Percentiles rank a stretch among this genome's conserved stretches.
Evolutionary conservation across 2,329 filamentous ascomycete genomes (phyloP).

Genomic region (Metarhizium anisopliae): DNA sequence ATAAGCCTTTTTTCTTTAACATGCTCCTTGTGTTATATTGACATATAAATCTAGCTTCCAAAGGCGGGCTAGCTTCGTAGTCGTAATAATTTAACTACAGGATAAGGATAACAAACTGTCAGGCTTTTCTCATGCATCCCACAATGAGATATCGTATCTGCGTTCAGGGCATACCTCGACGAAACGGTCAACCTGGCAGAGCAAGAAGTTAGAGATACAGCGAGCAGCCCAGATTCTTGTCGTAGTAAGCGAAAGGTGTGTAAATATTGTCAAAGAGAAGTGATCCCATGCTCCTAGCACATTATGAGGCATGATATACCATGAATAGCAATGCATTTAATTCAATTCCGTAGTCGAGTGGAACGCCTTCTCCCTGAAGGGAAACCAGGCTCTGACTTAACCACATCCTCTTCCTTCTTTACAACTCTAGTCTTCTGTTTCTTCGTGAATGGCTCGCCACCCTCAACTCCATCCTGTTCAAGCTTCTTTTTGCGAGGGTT

Average conservation of each 20-base stretch:
- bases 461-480: constrained; percentile 14
- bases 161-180: not conserved
- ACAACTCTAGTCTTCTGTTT: constrained; percentile 13
- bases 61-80: too few relatives aligned
- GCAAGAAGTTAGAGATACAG: not conserved
- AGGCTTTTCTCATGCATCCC: too few relatives aligned
- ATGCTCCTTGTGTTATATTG: too few relatives aligned
- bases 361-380: constrained; percentile 12
- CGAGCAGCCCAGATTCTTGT: not conserved
- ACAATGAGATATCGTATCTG: too few relatives aligned
- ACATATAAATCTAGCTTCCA: too few relatives aligned
- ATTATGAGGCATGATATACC: not conserved
- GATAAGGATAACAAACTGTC: too few relatives aligned
- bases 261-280: not conserved
- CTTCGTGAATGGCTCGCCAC: constrained; percentile 16
- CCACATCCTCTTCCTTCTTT: constrained; percentile 15
- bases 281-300: not conserved
- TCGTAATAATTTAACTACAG: too few relatives aligned
- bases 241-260: not conserved
- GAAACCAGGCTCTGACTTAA: constrained; percentile 3
- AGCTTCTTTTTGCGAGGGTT: constrained; percentile 18
- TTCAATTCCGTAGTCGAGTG: not conserved
- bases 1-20: not conserved
- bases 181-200: not conserved
- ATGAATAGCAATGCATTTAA: not conserved